Evolutionary conservation across 768 basidiomycete genomes (phyloP), one percentile per base, ranked within the genome.

Genomic region (Tylopilus felleus): DNA sequence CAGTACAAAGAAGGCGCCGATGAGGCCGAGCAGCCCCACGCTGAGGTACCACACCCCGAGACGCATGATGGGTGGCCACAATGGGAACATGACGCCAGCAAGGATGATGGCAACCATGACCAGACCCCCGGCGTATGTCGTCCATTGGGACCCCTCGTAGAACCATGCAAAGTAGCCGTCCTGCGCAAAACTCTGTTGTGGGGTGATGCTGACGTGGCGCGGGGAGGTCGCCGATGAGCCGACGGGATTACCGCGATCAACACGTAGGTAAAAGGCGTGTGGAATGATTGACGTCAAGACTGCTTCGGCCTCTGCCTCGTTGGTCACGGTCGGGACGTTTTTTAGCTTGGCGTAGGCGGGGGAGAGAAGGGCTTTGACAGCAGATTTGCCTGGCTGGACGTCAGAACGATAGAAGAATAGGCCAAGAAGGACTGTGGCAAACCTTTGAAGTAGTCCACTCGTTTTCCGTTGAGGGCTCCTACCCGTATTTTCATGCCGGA

Each of bases 391-490:
- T 98, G 61, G 42, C 28, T 17, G 10, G 29, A 22, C 7, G 43
- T 58, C 22, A 49, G 23, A 14, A 27, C 1, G 35, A 14, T 4
- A 12, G 8, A 8, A 41, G 31, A 60, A 21, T 8, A 13, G 16
- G 39, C 2, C 0, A 22, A 23, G 23, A 28, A 22, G 25, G 21
- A 19, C 1, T 12, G 22, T 23, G 31, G 29, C 79, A 61, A 48
- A 94, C 96, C 97, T 77, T 94, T 99, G 80, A 98, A 99, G 74
- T 98, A 99, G 72, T 98, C 96, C 48, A 95, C 74, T 33, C 96
- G 86, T 72, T 96, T 97, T 22, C 96, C 96, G 62, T 92, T 92
- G 65, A 98, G 74, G 9, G 94, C 88, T 21, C 97, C 97, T 10
- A 88, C 86, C 59, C 92, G 81, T 50, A 86, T 81, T 76, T 97